phyloP scores from a whole-genome alignment of 257 asterid genomes.

The Solanum ossicruentum region DNA sequence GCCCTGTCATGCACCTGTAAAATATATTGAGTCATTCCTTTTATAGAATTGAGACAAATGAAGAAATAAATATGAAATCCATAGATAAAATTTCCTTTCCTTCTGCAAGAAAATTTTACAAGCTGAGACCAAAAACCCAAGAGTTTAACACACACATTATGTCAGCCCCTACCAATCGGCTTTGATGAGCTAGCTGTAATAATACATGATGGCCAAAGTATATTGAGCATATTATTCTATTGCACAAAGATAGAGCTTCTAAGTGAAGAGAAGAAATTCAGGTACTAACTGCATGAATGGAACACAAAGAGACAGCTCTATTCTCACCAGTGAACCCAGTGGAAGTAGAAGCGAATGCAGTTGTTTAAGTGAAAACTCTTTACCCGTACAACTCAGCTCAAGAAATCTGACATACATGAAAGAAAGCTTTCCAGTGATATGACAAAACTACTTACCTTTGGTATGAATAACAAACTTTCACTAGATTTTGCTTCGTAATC shows the following conservation, averaged over 20 bases:
- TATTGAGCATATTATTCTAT: neutral
- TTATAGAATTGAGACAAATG: neutral
- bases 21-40: neutral
- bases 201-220: neutral
- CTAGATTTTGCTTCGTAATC: constrained; percentile 45
- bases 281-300: neutral
- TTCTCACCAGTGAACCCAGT: neutral
- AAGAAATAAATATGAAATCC: neutral
- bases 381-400: neutral
- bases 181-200: neutral
- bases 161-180: neutral
- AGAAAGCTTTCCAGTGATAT: neutral
- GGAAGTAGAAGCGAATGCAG: neutral
- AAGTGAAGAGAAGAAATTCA: neutral
- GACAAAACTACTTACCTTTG: constrained; percentile 42
- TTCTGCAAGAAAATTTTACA: no score
- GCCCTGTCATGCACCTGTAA: constrained; percentile 95
- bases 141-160: neutral
- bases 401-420: neutral
- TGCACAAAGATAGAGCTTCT: neutral
- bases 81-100: neutral
- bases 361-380: neutral
- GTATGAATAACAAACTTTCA: constrained; percentile 42
- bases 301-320: neutral
- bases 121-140: neutral